phyloP scores from a whole-genome alignment of 371 early-diverging fungal genomes.

The Phascolomyces articulosus region DNA sequence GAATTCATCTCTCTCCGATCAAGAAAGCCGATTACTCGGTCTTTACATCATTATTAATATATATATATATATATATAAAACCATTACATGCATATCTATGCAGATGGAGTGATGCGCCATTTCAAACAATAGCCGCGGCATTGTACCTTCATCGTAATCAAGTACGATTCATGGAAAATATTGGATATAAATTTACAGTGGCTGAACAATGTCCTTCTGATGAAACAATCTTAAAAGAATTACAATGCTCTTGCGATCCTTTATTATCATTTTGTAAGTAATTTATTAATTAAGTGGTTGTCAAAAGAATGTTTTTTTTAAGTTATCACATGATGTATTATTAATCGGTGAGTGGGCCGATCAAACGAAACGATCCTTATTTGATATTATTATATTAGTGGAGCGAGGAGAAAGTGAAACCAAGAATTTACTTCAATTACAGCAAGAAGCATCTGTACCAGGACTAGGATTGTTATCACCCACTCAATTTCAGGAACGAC shows the following conservation, averaged over 20 bases:
- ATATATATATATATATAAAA: neutral
- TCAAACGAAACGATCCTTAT: neutral
- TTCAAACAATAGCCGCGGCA: slow-evolving; percentile 84
- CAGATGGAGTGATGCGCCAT: slow-evolving; percentile 53
- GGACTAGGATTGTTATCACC: neutral
- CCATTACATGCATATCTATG: slow-evolving; percentile 42
- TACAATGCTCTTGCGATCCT: slow-evolving; percentile 18
- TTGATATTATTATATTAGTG: neutral
- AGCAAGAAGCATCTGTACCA: neutral
- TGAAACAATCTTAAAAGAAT: neutral
- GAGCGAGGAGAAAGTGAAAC: slow-evolving; percentile 3
- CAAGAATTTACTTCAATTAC: slow-evolving; percentile 2
- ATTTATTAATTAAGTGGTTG: neutral
- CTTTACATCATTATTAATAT: neutral
- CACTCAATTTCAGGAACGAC: no score
- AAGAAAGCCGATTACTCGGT: neutral
- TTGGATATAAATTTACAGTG: slow-evolving; percentile 18
- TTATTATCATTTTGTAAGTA: slow-evolving; percentile 12
- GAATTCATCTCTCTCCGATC: neutral
- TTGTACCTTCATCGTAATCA: slow-evolving; percentile 61
- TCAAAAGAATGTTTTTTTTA: neutral
- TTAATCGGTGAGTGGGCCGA: neutral
- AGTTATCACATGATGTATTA: neutral
- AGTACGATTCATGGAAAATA: slow-evolving; percentile 14
- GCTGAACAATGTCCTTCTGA: slow-evolving; percentile 18